Evolutionary conservation across 2,329 filamentous ascomycete species (phyloP).

Genomic region (Septoria linicola): DNA sequence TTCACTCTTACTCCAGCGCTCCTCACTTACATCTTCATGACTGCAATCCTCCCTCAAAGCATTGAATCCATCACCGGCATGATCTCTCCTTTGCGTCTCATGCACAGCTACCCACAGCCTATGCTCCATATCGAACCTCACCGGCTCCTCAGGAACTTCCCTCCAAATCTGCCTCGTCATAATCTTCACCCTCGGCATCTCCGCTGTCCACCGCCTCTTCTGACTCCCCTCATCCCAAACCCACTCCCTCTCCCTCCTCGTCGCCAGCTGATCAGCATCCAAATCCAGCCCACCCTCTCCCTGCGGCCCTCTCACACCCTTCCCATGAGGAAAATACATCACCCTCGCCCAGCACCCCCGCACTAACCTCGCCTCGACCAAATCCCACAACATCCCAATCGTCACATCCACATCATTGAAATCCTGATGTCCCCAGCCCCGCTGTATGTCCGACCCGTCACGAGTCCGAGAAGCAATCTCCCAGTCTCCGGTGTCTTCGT

Average conservation of each 20-base stretch:
- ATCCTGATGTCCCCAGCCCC: constrained; percentile 6
- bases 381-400: constrained; percentile 3
- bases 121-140: constrained; percentile 1
- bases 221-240: not conserved
- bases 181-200: constrained; percentile 1
- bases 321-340: not conserved
- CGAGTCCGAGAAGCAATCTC: not conserved
- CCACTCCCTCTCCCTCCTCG: not conserved
- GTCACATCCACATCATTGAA: not conserved
- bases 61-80: constrained; percentile 1
- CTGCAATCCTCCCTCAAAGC: constrained; percentile 3
- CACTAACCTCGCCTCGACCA: not conserved
- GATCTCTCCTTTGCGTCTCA: not conserved
- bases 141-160: not conserved
- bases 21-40: not conserved
- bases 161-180: not conserved
- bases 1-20: constrained; percentile 2
- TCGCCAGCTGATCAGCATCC: not conserved
- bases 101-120: not conserved
- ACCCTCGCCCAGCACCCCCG: constrained; percentile 2
- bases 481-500: not conserved
- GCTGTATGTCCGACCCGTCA: not conserved
- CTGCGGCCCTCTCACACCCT: not conserved
- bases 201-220: not conserved
- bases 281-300: no score